A percentile compares a stretch with the other conserved stretches of the same genome.
phyloP scores from a whole-genome alignment of 768 basidiomycete species.

The Psilocybe cubensis region DNA sequence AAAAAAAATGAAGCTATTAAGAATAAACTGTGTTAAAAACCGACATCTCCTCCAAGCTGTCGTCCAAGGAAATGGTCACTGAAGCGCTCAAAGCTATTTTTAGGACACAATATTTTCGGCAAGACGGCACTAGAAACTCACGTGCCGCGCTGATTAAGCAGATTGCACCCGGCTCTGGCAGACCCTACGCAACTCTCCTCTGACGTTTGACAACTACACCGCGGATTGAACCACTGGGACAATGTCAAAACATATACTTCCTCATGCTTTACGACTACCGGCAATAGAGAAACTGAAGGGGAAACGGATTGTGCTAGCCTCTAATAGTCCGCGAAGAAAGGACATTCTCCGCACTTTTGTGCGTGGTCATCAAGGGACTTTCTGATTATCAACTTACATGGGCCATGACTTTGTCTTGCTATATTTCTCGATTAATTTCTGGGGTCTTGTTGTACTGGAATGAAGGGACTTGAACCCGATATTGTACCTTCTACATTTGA shows the following conservation, averaged over 20 bases:
- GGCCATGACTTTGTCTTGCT: not conserved
- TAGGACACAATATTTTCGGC: not conserved
- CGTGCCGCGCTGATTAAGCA: too few relatives aligned
- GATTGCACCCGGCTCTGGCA: too few relatives aligned
- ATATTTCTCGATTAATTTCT: not conserved
- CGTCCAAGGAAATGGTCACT: too few relatives aligned
- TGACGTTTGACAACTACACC: not conserved
- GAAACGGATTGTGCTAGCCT: slow-evolving; percentile 85
- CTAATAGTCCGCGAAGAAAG: slow-evolving; percentile 81
- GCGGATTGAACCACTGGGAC: too few relatives aligned
- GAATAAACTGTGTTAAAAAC: too few relatives aligned
- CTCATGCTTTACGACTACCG: slow-evolving; percentile 66
- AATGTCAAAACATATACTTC: slow-evolving; percentile 54
- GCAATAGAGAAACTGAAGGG: slow-evolving; percentile 65
- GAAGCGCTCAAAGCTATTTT: not conserved
- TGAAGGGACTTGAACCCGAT: slow-evolving; percentile 45
- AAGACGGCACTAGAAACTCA: not conserved
- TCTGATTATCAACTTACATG: slow-evolving; percentile 6
- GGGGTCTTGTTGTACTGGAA: slow-evolving; percentile 2
- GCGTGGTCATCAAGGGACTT: slow-evolving; percentile 33
- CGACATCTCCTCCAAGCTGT: too few relatives aligned
- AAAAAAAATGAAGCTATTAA: too few relatives aligned
- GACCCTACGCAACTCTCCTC: too few relatives aligned
- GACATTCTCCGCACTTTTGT: slow-evolving; percentile 84
- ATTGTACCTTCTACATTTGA: slow-evolving; percentile 60